These are phyloP conservation scores for Pseudozyma thailandica DNA, from an alignment of 1,284 basidiomycete genomes.

Conservation along the genomic window DNA sequence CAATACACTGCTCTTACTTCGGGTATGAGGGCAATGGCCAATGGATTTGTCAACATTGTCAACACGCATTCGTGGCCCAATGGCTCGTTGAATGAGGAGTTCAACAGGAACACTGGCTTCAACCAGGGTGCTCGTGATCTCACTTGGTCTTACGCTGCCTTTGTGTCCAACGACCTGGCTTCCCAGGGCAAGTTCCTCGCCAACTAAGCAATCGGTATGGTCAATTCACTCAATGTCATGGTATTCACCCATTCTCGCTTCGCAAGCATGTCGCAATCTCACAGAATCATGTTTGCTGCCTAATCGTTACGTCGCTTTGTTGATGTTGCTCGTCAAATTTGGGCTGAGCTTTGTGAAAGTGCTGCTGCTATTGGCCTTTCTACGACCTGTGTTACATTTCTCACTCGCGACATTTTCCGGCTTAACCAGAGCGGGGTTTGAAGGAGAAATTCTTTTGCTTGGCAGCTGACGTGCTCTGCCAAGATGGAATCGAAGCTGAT, in stretches of 20 bases:
- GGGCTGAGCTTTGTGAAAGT: too few species aligned
- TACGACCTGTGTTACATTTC: too few species aligned
- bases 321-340: too few species aligned
- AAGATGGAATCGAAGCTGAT: too few species aligned
- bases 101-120: slow-evolving; percentile 44
- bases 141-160: slow-evolving; percentile 59
- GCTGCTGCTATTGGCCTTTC: too few species aligned
- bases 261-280: too few species aligned
- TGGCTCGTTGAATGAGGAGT: slow-evolving; percentile 53
- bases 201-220: slow-evolving; percentile 2
- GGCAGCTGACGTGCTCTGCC: too few species aligned
- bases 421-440: too few species aligned
- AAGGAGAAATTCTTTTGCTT: too few species aligned
- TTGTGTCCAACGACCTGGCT: slow-evolving; percentile 36
- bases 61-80: slow-evolving; percentile 43
- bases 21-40: slow-evolving; percentile 46
- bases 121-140: slow-evolving; percentile 55
- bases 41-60: slow-evolving; percentile 47
- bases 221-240: neutral
- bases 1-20: slow-evolving; percentile 30
- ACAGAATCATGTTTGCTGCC: too few species aligned
- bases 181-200: slow-evolving; percentile 31
- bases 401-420: too few species aligned
- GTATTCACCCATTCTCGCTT: neutral
- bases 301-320: too few species aligned